Evolutionary conservation across 2,329 filamentous ascomycete genomes (phyloP).

Genomic region (Aspergillus transmontanensis): DNA sequence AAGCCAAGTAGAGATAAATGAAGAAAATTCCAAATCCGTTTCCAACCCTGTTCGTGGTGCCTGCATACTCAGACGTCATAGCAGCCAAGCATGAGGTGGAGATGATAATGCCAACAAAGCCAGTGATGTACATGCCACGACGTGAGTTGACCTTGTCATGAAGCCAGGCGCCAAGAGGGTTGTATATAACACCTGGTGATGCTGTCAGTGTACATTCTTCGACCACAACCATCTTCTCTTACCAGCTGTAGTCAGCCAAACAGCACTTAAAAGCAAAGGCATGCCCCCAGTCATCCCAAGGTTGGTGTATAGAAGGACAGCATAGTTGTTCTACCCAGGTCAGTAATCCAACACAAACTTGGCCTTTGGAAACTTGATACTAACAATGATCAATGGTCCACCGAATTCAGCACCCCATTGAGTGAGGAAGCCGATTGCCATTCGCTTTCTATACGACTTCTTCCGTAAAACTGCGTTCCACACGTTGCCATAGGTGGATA

Average conservation of each 20-base stretch:
- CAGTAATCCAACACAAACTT: conserved; percentile 2
- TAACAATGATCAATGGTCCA: conserved; percentile 55
- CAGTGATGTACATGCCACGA: conserved; percentile 46
- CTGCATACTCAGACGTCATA: conserved; percentile 41
- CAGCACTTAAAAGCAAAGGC: conserved; percentile 47
- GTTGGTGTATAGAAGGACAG: conserved; percentile 47
- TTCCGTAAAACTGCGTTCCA: conserved; percentile 52
- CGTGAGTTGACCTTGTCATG: conserved; percentile 42
- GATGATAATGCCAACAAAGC: conserved; percentile 44
- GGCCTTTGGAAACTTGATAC: conserved; percentile 21
- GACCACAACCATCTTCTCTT: conserved; percentile 13
- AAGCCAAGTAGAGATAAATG: conserved; percentile 51
- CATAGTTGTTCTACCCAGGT: conserved; percentile 49
- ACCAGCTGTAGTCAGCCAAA: conserved; percentile 52
- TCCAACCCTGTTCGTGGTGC: conserved; percentile 44
- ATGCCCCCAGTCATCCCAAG: conserved; percentile 47
- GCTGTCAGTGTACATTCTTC: conserved; percentile 12
- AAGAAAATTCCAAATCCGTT: conserved; percentile 46
- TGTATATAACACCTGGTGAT: conserved; percentile 43
- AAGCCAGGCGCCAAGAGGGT: conserved; percentile 40
- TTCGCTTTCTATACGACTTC: conserved; percentile 53
- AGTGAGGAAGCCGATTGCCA: conserved; percentile 56
- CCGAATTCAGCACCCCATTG: conserved; percentile 58
- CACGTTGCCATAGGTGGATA: conserved; percentile 43
- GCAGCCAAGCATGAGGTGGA: conserved; percentile 44